Conservation (phyloP, 352 stramenopile species). For the Pythium scleroteichum region DNA sequence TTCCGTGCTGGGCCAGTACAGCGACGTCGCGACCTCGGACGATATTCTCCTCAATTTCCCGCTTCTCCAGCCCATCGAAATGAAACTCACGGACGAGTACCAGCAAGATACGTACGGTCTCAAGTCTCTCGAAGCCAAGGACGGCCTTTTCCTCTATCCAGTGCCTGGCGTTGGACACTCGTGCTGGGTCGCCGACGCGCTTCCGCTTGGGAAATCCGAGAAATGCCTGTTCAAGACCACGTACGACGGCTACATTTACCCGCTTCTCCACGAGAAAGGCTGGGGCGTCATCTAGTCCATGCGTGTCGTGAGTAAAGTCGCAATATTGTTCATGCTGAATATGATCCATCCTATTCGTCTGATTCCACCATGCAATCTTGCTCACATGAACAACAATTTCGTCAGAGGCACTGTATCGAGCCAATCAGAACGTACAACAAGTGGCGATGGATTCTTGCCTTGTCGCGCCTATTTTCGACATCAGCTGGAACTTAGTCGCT, state of each 20-base stretch:
- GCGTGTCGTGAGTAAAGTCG: too few species aligned
- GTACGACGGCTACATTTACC: conserved; percentile 46
- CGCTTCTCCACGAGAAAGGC: conserved; percentile 10
- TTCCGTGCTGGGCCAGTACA: conserved; percentile 37
- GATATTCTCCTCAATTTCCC: conserved; percentile 35
- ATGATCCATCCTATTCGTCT: too few species aligned
- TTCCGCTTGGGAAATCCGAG: conserved; percentile 7
- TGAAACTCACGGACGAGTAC: conserved; percentile 42
- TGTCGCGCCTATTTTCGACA: too few species aligned
- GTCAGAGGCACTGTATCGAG: too few species aligned
- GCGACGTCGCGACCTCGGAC: conserved; percentile 27
- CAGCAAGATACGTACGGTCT: conserved; percentile 39
- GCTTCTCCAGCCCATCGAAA: conserved; percentile 32
- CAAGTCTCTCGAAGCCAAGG: conserved; percentile 29
- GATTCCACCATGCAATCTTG: too few species aligned
- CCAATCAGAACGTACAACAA: too few species aligned
- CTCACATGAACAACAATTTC: too few species aligned
- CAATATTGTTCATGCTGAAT: too few species aligned
- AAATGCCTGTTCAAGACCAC: conserved; percentile 36
- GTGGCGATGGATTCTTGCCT: too few species aligned
- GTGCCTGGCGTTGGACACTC: conserved; percentile 29
- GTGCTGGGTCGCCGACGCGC: conserved; percentile 36
- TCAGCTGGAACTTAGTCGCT: too few species aligned
- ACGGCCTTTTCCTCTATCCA: conserved; percentile 27
- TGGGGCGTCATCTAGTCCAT: conserved; percentile 7